Percentiles rank a stretch among this genome's conserved stretches.
Evolutionary conservation across 495 filamentous ascomycete species (phyloP).

Genomic region (Rhizodiscina lignyota): DNA sequence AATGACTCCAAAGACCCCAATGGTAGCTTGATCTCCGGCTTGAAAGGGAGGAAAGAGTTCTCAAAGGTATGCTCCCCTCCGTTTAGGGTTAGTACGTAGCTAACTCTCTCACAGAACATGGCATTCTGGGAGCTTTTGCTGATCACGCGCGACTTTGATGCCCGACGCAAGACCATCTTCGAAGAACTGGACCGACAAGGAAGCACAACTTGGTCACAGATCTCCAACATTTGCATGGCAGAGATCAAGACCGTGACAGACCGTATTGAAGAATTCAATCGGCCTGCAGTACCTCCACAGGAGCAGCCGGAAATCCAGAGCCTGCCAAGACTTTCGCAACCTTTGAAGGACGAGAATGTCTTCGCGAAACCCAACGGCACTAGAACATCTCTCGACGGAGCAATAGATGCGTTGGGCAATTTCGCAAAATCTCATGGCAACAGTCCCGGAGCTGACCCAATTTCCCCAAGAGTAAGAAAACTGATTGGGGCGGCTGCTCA

Average conservation of each 20-base stretch:
- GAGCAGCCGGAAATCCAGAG: slow-evolving; percentile 16
- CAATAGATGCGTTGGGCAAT: slow-evolving; percentile 4
- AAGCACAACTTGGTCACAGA: slow-evolving; percentile 66
- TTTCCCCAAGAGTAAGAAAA: too few species aligned
- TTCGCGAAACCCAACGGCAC: too few species aligned
- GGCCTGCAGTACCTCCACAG: slow-evolving; percentile 14
- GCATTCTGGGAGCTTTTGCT: slow-evolving; percentile 82
- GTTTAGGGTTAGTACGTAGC: not conserved
- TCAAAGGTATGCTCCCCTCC: slow-evolving; percentile 28
- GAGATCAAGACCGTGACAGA: slow-evolving; percentile 46
- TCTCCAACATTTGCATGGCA: slow-evolving; percentile 46
- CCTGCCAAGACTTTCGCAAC: slow-evolving; percentile 11
- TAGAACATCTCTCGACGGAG: slow-evolving; percentile 21
- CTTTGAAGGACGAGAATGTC: slow-evolving; percentile 34
- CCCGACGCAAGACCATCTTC: slow-evolving; percentile 68
- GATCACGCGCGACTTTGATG: slow-evolving; percentile 55
- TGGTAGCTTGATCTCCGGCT: slow-evolving; percentile 67
- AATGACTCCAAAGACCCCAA: slow-evolving; percentile 78
- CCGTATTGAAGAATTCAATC: slow-evolving; percentile 40
- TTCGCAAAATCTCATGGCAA: not conserved
- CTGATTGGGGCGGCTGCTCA: too few species aligned
- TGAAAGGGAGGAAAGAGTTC: slow-evolving; percentile 57
- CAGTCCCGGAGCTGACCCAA: not conserved
- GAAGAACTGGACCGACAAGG: slow-evolving; percentile 74
- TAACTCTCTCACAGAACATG: slow-evolving; percentile 39